These are phyloP conservation scores for Suillus ampliporus DNA, from an alignment of 768 basidiomycete species.

Conservation along the genomic window DNA sequence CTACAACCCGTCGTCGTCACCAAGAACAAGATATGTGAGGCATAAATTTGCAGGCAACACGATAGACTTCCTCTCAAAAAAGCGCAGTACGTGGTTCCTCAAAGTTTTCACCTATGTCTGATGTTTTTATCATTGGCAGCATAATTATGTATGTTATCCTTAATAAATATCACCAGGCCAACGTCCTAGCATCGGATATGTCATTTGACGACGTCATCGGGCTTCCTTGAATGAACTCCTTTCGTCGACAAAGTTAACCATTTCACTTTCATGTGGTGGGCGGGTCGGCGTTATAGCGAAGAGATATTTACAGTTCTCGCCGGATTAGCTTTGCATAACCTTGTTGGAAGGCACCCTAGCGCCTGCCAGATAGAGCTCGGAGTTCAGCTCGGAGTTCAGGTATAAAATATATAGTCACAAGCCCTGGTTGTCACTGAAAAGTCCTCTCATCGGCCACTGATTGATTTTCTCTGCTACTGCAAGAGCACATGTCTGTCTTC, in stretches of 20 bases:
- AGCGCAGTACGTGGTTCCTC: background rate
- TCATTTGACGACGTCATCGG: background rate
- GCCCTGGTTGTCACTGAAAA: background rate
- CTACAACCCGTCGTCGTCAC: background rate
- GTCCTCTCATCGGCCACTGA: background rate
- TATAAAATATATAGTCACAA: background rate
- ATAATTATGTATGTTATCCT: background rate
- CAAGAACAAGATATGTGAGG: background rate
- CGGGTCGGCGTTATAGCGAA: background rate
- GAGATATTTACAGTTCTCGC: background rate
- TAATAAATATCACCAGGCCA: slow-evolving; percentile 3
- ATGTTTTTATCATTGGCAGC: too few relatives aligned
- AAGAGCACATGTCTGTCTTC: background rate
- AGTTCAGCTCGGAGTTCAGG: background rate
- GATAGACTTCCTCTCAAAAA: background rate
- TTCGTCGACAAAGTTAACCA: too few relatives aligned
- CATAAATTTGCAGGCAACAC: background rate
- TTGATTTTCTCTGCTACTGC: background rate
- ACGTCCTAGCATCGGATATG: background rate
- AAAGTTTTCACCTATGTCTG: background rate
- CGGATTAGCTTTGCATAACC: background rate
- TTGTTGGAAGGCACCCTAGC: background rate
- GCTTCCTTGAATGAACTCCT: background rate
- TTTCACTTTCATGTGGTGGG: background rate
- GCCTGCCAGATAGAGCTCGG: background rate